These are phyloP conservation scores for Tricharina praecox DNA, from an alignment of 495 filamentous ascomycete species.

Conservation along the genomic window DNA sequence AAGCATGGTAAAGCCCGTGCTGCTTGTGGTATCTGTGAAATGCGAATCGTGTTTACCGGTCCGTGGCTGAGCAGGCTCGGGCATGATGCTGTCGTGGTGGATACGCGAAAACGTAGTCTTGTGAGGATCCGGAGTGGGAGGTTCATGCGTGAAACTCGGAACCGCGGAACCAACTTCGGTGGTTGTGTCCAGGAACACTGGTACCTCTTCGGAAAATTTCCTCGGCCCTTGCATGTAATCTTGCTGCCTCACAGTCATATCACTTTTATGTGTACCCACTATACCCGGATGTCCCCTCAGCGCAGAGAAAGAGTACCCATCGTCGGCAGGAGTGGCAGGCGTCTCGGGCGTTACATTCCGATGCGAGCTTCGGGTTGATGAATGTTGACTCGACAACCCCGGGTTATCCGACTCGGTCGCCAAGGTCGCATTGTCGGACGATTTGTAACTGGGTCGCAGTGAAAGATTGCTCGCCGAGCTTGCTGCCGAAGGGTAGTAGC, in stretches of 20 bases:
- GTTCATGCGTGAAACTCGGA: conserved; percentile 3
- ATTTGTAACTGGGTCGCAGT: background rate
- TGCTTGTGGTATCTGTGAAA: background rate
- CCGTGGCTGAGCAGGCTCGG: background rate
- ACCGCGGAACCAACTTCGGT: background rate
- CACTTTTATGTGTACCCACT: background rate
- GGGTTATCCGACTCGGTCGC: conserved; percentile 2
- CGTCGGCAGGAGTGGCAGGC: conserved; percentile 1
- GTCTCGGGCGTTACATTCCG: conserved; percentile 2
- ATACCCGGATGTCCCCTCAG: background rate
- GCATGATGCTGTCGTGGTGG: background rate
- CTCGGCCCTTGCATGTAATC: background rate
- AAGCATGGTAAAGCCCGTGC: too few relatives aligned
- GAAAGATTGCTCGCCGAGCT: conserved; percentile 4
- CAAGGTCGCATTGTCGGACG: background rate
- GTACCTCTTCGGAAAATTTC: conserved; percentile 1
- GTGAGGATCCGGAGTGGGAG: conserved; percentile 3
- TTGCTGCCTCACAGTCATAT: background rate
- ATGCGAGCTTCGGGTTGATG: conserved; percentile 1
- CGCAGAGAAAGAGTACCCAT: conserved; percentile 1
- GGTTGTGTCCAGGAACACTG: conserved; percentile 4
- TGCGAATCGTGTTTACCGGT: background rate
- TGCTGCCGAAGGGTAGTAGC: conserved; percentile 4
- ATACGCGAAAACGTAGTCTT: conserved; percentile 1
- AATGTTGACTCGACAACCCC: conserved; percentile 1